Percentiles rank a stretch among this genome's conserved stretches.
Evolutionary conservation across 305 asterid genomes (phyloP).

Genomic region (Solanum hybrid): DNA sequence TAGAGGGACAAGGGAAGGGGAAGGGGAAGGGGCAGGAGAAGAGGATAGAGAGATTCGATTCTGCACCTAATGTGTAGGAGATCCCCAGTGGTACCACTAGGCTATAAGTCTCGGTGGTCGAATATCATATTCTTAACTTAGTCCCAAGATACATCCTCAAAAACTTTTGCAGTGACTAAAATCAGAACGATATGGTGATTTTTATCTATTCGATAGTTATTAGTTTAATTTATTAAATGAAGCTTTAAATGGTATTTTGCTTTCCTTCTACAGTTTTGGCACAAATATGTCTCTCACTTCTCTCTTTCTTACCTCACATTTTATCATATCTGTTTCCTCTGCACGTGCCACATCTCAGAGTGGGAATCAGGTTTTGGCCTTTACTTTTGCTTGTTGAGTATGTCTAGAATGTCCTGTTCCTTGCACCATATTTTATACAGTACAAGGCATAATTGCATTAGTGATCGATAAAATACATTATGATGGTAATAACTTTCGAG

Average conservation of each 20-base stretch:
- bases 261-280: not conserved
- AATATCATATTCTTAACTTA: not conserved
- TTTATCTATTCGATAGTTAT: not conserved
- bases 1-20: no score
- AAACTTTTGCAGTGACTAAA: not conserved
- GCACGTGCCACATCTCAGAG: not conserved
- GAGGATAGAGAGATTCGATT: not conserved
- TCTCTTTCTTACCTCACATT: not conserved
- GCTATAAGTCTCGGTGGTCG: not conserved
- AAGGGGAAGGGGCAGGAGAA: not conserved
- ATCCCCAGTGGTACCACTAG: not conserved
- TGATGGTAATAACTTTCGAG: not conserved
- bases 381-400: not conserved
- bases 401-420: not conserved
- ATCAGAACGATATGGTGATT: not conserved
- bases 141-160: not conserved
- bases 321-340: not conserved
- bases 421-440: not conserved
- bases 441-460: not conserved
- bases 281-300: not conserved
- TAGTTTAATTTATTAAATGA: not conserved
- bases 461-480: not conserved
- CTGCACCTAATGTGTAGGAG: not conserved
- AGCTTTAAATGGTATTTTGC: not conserved
- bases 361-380: not conserved